Conservation (phyloP, 805 yeast genomes). For the Saturnispora quitensis region DNA sequence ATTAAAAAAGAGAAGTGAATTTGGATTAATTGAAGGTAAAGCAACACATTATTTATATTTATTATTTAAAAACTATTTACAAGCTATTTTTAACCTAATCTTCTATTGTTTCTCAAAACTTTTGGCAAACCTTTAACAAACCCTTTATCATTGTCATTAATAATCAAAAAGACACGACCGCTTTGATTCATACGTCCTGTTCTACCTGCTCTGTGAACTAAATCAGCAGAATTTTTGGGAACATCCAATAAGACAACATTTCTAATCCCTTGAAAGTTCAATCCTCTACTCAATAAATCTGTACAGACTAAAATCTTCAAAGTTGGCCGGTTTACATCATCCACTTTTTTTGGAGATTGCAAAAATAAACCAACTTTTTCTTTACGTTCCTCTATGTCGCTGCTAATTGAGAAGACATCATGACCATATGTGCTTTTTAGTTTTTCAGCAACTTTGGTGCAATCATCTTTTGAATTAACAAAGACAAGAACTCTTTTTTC, state of each 20-base stretch:
- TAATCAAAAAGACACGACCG: constrained; percentile 80
- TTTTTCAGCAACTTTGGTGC: constrained; percentile 45
- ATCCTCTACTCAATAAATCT: constrained; percentile 82
- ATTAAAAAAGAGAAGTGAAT: neutral
- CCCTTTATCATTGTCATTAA: constrained; percentile 55
- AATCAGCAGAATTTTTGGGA: constrained; percentile 76
- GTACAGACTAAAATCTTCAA: constrained; percentile 76
- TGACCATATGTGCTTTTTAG: constrained; percentile 43
- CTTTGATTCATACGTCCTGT: constrained; percentile 87
- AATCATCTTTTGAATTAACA: constrained; percentile 66
- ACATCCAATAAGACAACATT: constrained; percentile 79
- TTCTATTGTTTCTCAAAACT: constrained; percentile 45
- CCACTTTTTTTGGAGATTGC: constrained; percentile 43
- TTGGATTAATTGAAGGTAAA: neutral
- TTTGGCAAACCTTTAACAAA: constrained; percentile 79
- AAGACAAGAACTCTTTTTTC: constrained; percentile 79
- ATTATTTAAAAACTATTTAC: neutral
- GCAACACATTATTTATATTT: neutral
- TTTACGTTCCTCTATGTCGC: constrained; percentile 54
- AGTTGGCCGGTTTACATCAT: constrained; percentile 23
- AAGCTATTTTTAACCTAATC: constrained; percentile 20
- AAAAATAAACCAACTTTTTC: constrained; percentile 52
- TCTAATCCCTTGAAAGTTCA: constrained; percentile 73
- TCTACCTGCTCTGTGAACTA: constrained; percentile 87
- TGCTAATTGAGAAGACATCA: constrained; percentile 57